phyloP scores from a whole-genome alignment of 2,329 filamentous ascomycete species.

The Onygenales sp. region DNA sequence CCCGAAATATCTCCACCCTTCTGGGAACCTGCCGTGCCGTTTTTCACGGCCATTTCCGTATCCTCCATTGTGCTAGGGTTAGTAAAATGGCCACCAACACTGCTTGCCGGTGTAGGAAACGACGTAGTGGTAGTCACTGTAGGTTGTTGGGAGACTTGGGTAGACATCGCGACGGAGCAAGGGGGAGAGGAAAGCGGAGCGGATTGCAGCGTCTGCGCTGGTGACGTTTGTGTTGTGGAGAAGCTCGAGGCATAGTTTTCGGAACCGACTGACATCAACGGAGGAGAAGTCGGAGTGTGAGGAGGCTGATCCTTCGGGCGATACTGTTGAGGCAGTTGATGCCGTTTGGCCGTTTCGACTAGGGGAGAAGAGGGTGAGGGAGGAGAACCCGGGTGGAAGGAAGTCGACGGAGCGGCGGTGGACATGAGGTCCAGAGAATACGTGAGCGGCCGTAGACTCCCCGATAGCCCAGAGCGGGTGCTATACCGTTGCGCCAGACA shows the following conservation, averaged over 20 bases:
- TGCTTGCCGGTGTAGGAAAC: constrained; percentile 38
- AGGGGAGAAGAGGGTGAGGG: constrained; percentile 36
- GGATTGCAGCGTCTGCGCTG: constrained; percentile 34
- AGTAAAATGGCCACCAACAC: constrained; percentile 28
- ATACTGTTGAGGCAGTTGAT: constrained; percentile 11
- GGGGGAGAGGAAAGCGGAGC: constrained; percentile 31
- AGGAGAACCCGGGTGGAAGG: constrained; percentile 26
- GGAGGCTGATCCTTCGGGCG: constrained; percentile 8
- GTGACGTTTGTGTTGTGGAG: constrained; percentile 36
- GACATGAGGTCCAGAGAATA: constrained; percentile 23
- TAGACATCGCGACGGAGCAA: constrained; percentile 33
- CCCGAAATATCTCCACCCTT: constrained; percentile 10
- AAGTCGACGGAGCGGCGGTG: constrained; percentile 22
- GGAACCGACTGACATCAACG: constrained; percentile 42
- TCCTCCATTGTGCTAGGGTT: constrained; percentile 25
- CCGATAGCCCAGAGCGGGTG: background rate
- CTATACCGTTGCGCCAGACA: background rate
- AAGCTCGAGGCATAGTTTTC: constrained; percentile 39
- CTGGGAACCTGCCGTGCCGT: constrained; percentile 15
- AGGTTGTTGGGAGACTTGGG: constrained; percentile 33
- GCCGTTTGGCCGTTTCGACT: constrained; percentile 27
- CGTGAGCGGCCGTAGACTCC: background rate
- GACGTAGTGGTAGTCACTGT: constrained; percentile 31
- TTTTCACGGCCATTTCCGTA: constrained; percentile 25
- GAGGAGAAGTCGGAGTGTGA: constrained; percentile 28